Base-by-base conservation (phyloP, 371 early-diverging fungal genomes). In the Saksenaea oblongispora region DNA sequence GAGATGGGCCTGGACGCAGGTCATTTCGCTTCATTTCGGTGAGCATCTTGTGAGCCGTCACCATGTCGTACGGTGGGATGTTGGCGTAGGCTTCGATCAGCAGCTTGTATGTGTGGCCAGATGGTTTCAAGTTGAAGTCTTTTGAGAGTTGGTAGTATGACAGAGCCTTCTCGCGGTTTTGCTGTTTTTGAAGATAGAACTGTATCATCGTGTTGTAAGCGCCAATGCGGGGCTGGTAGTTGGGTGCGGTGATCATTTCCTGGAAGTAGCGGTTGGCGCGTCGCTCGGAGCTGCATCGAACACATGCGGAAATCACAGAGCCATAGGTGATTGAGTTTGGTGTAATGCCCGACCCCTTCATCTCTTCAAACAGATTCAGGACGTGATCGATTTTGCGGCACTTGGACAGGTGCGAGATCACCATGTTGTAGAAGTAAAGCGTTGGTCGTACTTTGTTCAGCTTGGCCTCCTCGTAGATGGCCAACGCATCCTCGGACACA, bases 121-220 rank as follows among this genome's bases (percentile, higher is more conserved):
- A 80, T 0, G 87, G 85, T 27, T 73, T 59, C 26, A 86, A 65
- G 26, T 76, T 75, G 57, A 66, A 74, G 17, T 72, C 62, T 17
- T 72, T 64, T 58, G 76, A 73, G 15, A 80, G 61, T 4, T 83
- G 76, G 39, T 75, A 86, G 57, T 82, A 88, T 5, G 80, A 68
- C 27, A 88, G 65, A 4, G 85, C 87, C 34, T 79, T 80, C 36
- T 76, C 72, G 35, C 84, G 85, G 54, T 88, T 74, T 15, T 74
- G 83, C 55, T 76, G 70, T 62, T 85, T 80, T 34, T 86, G 84
- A 14, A 80, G 78, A 58, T 88, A 86, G 55, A 81, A 88, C 59
- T 88, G 88, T 34, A 88, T 87, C 84, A 88, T 84, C 35, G 76
- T 74, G 57, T 86, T 86, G 64, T 75, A 87, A 5, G 79, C 82